phyloP scores from a whole-genome alignment of 1,284 basidiomycete genomes.

The Ustilago curta region DNA sequence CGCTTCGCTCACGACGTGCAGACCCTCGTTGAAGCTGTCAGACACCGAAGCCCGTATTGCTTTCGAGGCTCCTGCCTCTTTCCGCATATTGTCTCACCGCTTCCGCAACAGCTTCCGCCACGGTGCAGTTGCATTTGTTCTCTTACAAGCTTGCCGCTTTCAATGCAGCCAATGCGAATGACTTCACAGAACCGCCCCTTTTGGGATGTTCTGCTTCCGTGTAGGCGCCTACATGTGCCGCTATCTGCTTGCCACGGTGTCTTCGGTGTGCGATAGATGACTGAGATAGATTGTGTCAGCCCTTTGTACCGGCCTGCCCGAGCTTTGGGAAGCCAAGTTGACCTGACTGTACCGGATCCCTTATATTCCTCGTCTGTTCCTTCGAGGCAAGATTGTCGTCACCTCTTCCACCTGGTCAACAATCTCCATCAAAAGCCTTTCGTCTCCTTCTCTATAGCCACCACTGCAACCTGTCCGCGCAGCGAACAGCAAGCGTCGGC shows the following conservation, averaged over 20 bases:
- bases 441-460: slow-evolving; percentile 14
- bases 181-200: background rate
- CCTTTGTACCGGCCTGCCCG: background rate
- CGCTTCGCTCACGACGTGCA: slow-evolving; percentile 1
- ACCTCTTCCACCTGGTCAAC: background rate
- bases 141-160: background rate
- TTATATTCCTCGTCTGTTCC: slow-evolving; percentile 19
- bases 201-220: too few species aligned
- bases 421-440: slow-evolving; percentile 8
- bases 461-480: slow-evolving; percentile 20
- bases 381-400: background rate
- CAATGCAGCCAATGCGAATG: background rate
- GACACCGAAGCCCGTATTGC: slow-evolving; percentile 8
- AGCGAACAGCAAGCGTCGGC: slow-evolving; percentile 25
- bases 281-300: slow-evolving; percentile 13
- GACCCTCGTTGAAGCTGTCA: slow-evolving; percentile 16
- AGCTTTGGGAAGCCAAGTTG: background rate
- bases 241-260: too few species aligned
- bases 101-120: slow-evolving; percentile 16
- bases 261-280: background rate
- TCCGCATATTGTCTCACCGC: slow-evolving; percentile 31
- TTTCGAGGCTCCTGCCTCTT: background rate
- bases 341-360: slow-evolving; percentile 13
- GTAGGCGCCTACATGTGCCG: too few species aligned
- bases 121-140: slow-evolving; percentile 2